Evolutionary conservation across 192 early-diverging fungal species (phyloP).

Genomic region (Diversispora eburnea): DNA sequence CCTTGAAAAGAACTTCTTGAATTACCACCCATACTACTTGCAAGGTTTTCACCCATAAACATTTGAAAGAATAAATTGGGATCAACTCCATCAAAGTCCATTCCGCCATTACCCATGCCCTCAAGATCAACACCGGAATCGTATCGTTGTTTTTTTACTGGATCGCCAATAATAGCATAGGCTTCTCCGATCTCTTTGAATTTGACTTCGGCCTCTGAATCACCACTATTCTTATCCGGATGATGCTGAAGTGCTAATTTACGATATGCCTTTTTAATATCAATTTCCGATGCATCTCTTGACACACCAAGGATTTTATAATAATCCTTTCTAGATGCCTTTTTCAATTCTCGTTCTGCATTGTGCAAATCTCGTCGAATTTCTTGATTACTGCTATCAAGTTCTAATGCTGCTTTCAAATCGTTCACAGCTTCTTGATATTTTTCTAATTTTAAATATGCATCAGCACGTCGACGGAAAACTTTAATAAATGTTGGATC

Average conservation of each 20-base stretch:
- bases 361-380: slow-evolving; percentile 39
- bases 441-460: slow-evolving; percentile 64
- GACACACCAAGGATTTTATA: slow-evolving; percentile 85
- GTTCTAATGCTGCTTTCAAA: slow-evolving; percentile 56
- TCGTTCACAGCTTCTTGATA: slow-evolving; percentile 81
- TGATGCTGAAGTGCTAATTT: slow-evolving; percentile 85
- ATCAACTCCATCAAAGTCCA: slow-evolving; percentile 47
- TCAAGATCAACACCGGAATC: slow-evolving; percentile 80
- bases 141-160: slow-evolving; percentile 74
- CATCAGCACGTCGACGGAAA: slow-evolving; percentile 72
- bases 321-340: slow-evolving; percentile 90
- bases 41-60: slow-evolving; percentile 37
- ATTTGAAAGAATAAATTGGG: slow-evolving; percentile 57
- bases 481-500: slow-evolving; percentile 66
- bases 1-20: neutral
- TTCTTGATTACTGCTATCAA: slow-evolving; percentile 60
- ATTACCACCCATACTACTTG: neutral
- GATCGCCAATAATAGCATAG: slow-evolving; percentile 74
- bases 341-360: slow-evolving; percentile 63
- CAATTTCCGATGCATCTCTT: slow-evolving; percentile 71
- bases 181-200: slow-evolving; percentile 86
- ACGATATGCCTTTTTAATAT: slow-evolving; percentile 80
- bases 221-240: slow-evolving; percentile 82
- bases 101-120: slow-evolving; percentile 41
- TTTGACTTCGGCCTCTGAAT: slow-evolving; percentile 66